phyloP scores from a whole-genome alignment of 768 basidiomycete species.

The Phallus indusiatus region DNA sequence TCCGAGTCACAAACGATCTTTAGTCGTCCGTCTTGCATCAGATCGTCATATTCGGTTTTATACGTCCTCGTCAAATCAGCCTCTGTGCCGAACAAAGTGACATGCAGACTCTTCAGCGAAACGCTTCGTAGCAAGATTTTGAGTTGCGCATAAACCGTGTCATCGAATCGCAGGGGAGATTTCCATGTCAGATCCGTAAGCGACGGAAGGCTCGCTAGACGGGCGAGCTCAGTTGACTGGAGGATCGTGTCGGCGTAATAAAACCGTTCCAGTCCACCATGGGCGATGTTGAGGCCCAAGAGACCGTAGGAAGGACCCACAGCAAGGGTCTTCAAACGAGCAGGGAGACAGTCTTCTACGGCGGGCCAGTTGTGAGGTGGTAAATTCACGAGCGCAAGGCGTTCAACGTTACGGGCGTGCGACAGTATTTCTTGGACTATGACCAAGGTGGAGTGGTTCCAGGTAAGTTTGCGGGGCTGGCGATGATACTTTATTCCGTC shows the following conservation, averaged over 20 bases:
- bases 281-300: background rate
- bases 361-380: slow-evolving; percentile 2
- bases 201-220: background rate
- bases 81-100: slow-evolving; percentile 2
- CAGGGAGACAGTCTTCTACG: background rate
- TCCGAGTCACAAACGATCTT: slow-evolving; percentile 2
- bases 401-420: background rate
- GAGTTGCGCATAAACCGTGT: slow-evolving; percentile 3
- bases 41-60: background rate
- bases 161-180: slow-evolving; percentile 8
- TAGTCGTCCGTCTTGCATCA: background rate
- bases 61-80: background rate
- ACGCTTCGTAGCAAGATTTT: background rate
- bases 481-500: background rate
- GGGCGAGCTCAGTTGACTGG: slow-evolving; percentile 2
- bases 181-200: slow-evolving; percentile 4
- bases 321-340: slow-evolving; percentile 1
- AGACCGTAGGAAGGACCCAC: slow-evolving; percentile 5
- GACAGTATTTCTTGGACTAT: background rate
- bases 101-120: background rate
- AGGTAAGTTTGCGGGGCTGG: background rate
- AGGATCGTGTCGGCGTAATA: slow-evolving; percentile 7
- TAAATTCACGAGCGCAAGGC: slow-evolving; percentile 4
- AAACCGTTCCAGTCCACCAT: background rate
- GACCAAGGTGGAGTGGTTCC: background rate